Base-by-base conservation (phyloP, 202 grass and related monocot species). In the Hordeum pubiflorum region DNA sequence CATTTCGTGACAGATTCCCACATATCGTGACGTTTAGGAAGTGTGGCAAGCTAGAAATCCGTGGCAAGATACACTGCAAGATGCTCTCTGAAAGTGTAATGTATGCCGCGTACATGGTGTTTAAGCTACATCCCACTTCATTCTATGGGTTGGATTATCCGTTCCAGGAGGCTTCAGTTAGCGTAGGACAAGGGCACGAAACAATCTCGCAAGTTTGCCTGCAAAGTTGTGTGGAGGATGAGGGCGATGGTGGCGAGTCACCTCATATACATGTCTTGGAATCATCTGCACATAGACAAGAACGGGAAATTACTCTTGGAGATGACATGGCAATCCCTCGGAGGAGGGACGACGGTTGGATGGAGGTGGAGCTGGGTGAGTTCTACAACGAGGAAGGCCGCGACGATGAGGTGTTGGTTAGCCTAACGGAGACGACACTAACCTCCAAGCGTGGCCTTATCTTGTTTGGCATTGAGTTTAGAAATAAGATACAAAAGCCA, bases 401-500 rank as follows among this genome's bases (percentile, higher is more conserved):
- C 2, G 57, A 11, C 0, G 14, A 26, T 17, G 60, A 15, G 27
- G 27, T 63, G 60, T 17, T 3, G 5, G 27, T 62, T 12, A 62
- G 59, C 24, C 29, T 92, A 8, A 87, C 1, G 63, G 81, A 92
- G 23, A 62, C 15, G 2, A 2, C 14, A 8, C 22, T 39, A 9
- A 39, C 15, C 52, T 54, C 4, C 0, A 89, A 89, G 79, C 72
- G 26, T 18, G 84, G 73, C 2, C 43, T 93, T 43, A 32, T 84
- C 58, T n/a, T 90, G 31, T 52, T 70, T 40, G 86, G 83, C 29
- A 84, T 86, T 74, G 88, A 93, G 48, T 23, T 85, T 9, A 79
- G 79, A 21, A 64, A 17, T 64, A 64, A 34, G 15, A 3, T n/a
- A n/a, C 31, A 64, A 32, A 9, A 18, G 3, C 13, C 14, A 63